Evolutionary conservation across 805 yeast species (phyloP), one percentile per base, ranked within the genome.

Genomic region (Kluyveromyces wickerhamii): DNA sequence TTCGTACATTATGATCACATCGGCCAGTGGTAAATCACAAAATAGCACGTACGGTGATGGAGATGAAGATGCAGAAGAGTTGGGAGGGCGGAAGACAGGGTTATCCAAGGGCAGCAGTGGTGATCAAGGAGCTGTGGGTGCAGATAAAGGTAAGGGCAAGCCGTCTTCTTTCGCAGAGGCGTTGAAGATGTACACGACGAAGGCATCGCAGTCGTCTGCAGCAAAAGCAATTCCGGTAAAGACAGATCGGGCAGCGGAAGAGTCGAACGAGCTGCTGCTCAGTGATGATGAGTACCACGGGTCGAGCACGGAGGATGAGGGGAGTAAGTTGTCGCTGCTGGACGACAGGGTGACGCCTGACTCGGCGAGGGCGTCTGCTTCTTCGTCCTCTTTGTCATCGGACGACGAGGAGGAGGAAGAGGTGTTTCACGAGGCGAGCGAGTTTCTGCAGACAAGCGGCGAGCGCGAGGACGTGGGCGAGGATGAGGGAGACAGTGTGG

Each of bases 161-260:
- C 72, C 71, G 38, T 68, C 65, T 45, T 73, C 71, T 38, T 53
- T 71, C 42, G 63, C 71, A 5, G 72, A 69, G 47, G 66, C 67
- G 21, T 66, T 69, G 38, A 65, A 62, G 38, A 57, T 50, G 45
- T 57, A 57, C 36, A 44, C 58, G 16, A 32, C 42, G 13, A 31
- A 23, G 20, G n/a, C n/a, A n/a, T n/a, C n/a, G n/a, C n/a, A n/a
- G n/a, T n/a, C n/a, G n/a, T n/a, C n/a, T n/a, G n/a, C n/a, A n/a
- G n/a, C n/a, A n/a, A n/a, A n/a, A n/a, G n/a, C n/a, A n/a, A n/a
- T n/a, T n/a, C n/a, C n/a, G n/a, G n/a, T n/a, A n/a, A n/a, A n/a
- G n/a, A n/a, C n/a, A n/a, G n/a, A n/a, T n/a, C n/a, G n/a, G n/a
- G n/a, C n/a, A n/a, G n/a, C n/a, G n/a, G n/a, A n/a, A n/a, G n/a